Conservation (phyloP, 495 filamentous ascomycete species). For the Neurospora tetrasperma region DNA sequence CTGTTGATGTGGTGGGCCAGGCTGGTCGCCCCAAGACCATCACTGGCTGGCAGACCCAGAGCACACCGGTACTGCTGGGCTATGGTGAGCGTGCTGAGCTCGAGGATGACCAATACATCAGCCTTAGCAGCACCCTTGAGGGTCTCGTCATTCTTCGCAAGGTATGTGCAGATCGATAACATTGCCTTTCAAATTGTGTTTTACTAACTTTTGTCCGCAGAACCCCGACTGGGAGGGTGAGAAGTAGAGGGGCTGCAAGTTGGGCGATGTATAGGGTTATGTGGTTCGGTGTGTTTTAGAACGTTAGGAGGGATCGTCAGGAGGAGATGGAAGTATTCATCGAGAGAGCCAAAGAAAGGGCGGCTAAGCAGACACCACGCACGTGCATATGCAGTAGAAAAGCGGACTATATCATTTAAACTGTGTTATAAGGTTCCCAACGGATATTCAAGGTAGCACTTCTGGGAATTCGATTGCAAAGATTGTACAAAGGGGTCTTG, state of each 20-base stretch:
- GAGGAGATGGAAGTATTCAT: not conserved
- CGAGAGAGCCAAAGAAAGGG: not conserved
- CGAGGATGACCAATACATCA: conserved; percentile 95
- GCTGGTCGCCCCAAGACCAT: conserved; percentile 97
- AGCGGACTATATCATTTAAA: not conserved
- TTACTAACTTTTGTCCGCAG: conserved; percentile 21
- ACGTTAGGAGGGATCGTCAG: not conserved
- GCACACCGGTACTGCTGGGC: conserved; percentile 84
- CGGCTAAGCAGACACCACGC: not conserved
- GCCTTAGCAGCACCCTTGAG: conserved; percentile 81
- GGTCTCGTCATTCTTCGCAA: conserved; percentile 94
- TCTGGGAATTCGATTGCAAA: not conserved
- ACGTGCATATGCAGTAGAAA: not conserved
- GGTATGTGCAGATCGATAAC: conserved; percentile 41
- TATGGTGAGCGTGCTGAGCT: conserved; percentile 93
- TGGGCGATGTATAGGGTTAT: not conserved
- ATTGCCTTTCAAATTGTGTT: not conserved
- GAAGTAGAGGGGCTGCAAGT: conserved; percentile 20
- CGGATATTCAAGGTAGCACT: not conserved
- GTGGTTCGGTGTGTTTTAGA: not conserved
- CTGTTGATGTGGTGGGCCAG: conserved; percentile 95
- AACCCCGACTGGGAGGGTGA: conserved; percentile 39
- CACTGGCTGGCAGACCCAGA: conserved; percentile 99
- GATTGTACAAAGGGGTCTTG: not conserved
- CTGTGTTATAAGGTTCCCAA: not conserved